Conservation (phyloP, 2,329 filamentous ascomycete species). For the Claviceps sp. region DNA sequence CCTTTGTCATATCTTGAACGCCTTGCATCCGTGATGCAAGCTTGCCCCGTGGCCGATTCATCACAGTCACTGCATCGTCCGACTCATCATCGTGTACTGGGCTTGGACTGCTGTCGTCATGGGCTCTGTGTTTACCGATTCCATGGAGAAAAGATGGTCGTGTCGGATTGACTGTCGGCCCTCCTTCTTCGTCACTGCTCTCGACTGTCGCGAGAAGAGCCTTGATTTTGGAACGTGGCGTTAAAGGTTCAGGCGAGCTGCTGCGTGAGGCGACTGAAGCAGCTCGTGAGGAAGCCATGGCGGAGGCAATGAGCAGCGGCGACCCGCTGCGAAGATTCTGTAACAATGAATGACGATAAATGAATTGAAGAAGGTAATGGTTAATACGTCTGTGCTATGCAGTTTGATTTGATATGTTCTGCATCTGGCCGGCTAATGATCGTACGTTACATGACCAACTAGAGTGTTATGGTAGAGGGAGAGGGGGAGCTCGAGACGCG, state of each 20-base stretch:
- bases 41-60: constrained; percentile 42
- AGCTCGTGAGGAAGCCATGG: constrained; percentile 36
- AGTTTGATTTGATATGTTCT: background rate
- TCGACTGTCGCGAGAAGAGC: constrained; percentile 38
- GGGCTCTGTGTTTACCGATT: background rate
- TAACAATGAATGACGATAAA: background rate
- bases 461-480: constrained; percentile 1
- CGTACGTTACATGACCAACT: no score
- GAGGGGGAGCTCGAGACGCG: constrained; percentile 18
- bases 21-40: constrained; percentile 51
- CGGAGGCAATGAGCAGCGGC: background rate
- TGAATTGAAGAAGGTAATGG: background rate
- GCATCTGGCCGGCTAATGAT: background rate
- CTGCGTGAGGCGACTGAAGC: constrained; percentile 30
- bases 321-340: background rate
- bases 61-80: constrained; percentile 23
- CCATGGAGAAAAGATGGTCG: constrained; percentile 4
- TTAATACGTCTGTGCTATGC: background rate
- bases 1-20: constrained; percentile 5
- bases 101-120: background rate
- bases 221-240: constrained; percentile 41
- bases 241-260: constrained; percentile 29
- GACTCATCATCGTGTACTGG: constrained; percentile 28
- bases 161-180: constrained; percentile 5
- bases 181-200: constrained; percentile 34